Percentiles rank a stretch among this genome's conserved stretches.
These are phyloP conservation scores for Acacia melanoxylon DNA, from an alignment of 306 rosid genomes.

Conservation along the genomic window DNA sequence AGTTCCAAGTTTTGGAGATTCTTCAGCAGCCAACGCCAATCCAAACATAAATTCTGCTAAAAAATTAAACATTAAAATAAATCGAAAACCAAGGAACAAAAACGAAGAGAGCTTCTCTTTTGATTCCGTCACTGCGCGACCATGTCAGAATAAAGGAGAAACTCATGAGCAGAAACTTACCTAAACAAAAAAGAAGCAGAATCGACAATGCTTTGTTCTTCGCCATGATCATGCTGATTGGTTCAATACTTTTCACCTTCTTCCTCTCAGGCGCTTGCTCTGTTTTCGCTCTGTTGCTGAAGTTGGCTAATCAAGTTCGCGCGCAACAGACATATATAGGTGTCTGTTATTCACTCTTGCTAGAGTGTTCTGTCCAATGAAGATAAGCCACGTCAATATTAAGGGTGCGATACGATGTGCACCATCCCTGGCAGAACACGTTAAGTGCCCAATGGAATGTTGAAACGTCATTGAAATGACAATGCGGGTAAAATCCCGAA, in stretches of 20 bases:
- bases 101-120: not conserved
- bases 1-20: slow-evolving; percentile 35
- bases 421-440: not conserved
- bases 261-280: not conserved
- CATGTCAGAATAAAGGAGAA: not conserved
- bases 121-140: no score
- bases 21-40: slow-evolving; percentile 26
- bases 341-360: not conserved
- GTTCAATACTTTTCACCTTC: not conserved
- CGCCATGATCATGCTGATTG: slow-evolving; percentile 7
- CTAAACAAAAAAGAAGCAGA: slow-evolving; percentile 40
- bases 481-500: not conserved
- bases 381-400: not conserved
- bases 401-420: not conserved
- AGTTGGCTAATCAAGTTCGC: not conserved
- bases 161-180: slow-evolving; percentile 18
- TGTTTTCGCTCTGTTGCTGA: not conserved
- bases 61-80: not conserved
- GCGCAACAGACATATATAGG: not conserved
- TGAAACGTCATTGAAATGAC: slow-evolving; percentile 1
- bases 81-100: not conserved
- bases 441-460: not conserved
- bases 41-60: slow-evolving; percentile 35
- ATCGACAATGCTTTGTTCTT: slow-evolving; percentile 33
- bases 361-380: slow-evolving; percentile 32